These are phyloP conservation scores for Deinandra increscens DNA, from an alignment of 129 eudicot genomes.

Conservation along the genomic window DNA sequence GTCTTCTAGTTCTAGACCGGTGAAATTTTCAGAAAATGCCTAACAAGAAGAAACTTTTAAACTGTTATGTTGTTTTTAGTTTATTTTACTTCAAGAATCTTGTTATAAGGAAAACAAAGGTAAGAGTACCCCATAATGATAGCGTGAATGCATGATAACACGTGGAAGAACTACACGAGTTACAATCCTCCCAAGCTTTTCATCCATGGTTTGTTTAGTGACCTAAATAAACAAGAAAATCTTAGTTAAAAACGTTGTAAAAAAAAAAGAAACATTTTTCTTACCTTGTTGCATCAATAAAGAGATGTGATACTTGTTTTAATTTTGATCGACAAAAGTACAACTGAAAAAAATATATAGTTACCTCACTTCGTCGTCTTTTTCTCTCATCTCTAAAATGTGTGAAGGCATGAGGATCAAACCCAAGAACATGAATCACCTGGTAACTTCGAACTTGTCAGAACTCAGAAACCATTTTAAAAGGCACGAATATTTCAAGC, in stretches of 20 bases:
- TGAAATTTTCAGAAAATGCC: constrained; percentile 94
- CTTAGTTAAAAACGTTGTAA: constrained; percentile 9
- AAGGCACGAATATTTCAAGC: too few relatives aligned
- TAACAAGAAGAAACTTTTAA: constrained; percentile 25
- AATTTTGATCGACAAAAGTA: too few relatives aligned
- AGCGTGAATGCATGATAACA: constrained; percentile 94
- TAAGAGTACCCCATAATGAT: constrained; percentile 85
- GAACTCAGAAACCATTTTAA: not conserved
- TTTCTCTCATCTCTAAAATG: constrained; percentile 97
- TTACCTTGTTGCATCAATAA: not conserved
- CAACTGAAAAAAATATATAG: not conserved
- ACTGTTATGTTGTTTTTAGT: constrained; percentile 7
- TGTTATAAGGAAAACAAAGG: not conserved
- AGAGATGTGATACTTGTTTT: not conserved
- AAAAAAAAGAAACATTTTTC: not conserved
- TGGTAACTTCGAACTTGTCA: constrained; percentile 25
- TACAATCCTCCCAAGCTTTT: constrained; percentile 84
- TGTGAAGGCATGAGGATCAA: constrained; percentile 95
- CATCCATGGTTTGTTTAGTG: constrained; percentile 70
- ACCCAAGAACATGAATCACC: constrained; percentile 99
- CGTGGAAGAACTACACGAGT: constrained; percentile 98
- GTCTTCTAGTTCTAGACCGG: constrained; percentile 96
- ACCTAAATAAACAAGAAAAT: constrained; percentile 48
- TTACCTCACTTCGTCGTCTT: constrained; percentile 77
- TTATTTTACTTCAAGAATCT: not conserved